phyloP scores from a whole-genome alignment of 768 basidiomycete species.

The Mycena kentingensis region DNA sequence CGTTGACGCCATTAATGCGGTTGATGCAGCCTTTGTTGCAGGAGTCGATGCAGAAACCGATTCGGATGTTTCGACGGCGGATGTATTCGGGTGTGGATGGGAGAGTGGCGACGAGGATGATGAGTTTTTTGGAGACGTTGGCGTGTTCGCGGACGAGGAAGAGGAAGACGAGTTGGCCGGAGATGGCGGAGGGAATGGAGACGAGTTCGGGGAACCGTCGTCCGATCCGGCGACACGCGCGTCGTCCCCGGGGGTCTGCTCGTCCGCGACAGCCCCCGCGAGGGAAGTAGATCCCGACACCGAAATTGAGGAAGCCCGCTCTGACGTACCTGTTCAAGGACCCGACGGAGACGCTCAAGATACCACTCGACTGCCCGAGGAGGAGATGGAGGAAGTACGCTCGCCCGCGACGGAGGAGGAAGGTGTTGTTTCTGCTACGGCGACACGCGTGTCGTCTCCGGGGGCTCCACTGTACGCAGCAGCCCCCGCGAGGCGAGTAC shows the following conservation, averaged over 20 bases:
- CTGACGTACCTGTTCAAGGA: not conserved
- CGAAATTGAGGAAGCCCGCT: not conserved
- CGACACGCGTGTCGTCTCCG: no score
- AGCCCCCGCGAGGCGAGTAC: constrained; percentile 14
- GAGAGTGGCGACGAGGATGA: no score
- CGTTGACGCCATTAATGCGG: not conserved
- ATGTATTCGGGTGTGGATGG: no score
- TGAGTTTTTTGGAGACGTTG: no score
- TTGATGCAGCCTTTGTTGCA: not conserved
- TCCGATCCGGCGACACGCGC: not conserved
- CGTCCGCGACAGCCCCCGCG: constrained; percentile 5
- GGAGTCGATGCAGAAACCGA: not conserved
- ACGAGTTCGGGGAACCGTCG: not conserved
- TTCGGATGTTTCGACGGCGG: no score
- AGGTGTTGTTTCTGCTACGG: no score
- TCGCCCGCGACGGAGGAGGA: not conserved
- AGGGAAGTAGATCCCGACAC: constrained; percentile 1
- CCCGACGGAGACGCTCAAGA: not conserved
- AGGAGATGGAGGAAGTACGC: no score
- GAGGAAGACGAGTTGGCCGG: not conserved
- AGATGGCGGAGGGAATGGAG: no score
- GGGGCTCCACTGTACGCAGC: not conserved
- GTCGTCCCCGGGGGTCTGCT: constrained; percentile 2
- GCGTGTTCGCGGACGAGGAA: not conserved
- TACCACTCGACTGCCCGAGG: no score